Percentiles rank a stretch among this genome's conserved stretches.
These are phyloP conservation scores for Astrothelium macrocarpum DNA, from an alignment of 495 filamentous ascomycete genomes.

Conservation along the genomic window DNA sequence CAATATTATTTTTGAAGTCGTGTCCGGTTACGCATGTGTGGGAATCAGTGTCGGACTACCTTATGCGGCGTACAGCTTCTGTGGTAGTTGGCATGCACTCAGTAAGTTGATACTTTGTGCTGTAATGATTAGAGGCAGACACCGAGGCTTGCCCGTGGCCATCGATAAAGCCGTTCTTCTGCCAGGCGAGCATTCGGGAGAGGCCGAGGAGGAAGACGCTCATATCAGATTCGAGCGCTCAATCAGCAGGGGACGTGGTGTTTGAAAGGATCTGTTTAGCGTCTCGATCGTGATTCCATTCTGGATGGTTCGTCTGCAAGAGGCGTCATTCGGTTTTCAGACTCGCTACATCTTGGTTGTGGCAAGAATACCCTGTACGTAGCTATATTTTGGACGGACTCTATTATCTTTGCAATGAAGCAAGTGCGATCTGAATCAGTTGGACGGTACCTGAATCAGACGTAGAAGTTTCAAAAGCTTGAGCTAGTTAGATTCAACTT, in stretches of 20 bases:
- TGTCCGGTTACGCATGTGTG: conserved; percentile 77
- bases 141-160: conserved; percentile 71
- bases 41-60: conserved; percentile 69
- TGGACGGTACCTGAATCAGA: too few relatives aligned
- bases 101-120: conserved; percentile 70
- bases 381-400: too few relatives aligned
- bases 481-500: too few relatives aligned
- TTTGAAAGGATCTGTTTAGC: neutral
- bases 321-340: too few relatives aligned
- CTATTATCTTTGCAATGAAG: too few relatives aligned
- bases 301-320: too few relatives aligned
- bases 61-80: conserved; percentile 58
- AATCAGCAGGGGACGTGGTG: conserved; percentile 19
- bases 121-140: conserved; percentile 69
- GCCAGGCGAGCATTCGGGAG: conserved; percentile 42
- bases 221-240: conserved; percentile 36
- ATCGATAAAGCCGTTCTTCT: conserved; percentile 70
- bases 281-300: too few relatives aligned
- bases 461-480: too few relatives aligned
- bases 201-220: conserved; percentile 53
- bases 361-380: too few relatives aligned
- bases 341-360: too few relatives aligned
- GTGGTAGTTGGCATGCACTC: conserved; percentile 57
- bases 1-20: conserved; percentile 78
- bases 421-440: too few relatives aligned